Conservation (phyloP, 148 eudicot genomes). For the Bassia scoparia region DNA sequence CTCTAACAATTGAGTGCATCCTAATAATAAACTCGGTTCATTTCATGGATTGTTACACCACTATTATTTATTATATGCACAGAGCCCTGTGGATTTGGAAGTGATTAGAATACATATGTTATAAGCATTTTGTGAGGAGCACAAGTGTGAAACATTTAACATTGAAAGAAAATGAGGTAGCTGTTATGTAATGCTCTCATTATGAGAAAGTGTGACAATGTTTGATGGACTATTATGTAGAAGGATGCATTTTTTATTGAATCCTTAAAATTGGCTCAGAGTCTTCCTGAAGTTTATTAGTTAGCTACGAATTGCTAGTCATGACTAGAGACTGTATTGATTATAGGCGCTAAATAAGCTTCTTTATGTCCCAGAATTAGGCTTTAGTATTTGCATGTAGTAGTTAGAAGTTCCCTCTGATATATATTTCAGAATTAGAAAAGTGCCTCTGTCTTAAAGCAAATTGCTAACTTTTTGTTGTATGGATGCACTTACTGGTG, state of each 20-base stretch:
- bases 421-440: neutral
- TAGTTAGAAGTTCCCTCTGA: neutral
- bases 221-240: neutral
- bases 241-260: neutral
- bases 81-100: too few relatives aligned
- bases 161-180: neutral
- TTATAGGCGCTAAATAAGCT: neutral
- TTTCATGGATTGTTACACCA: too few relatives aligned
- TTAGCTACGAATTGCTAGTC: neutral
- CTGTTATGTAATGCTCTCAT: neutral
- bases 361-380: neutral
- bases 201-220: neutral
- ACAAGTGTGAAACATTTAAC: neutral
- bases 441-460: neutral
- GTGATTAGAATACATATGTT: too few relatives aligned
- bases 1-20: too few relatives aligned
- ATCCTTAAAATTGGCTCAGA: neutral
- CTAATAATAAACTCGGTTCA: too few relatives aligned
- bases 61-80: too few relatives aligned
- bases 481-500: slow-evolving; percentile 76
- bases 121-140: neutral
- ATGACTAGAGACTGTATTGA: neutral
- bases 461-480: slow-evolving; percentile 16
- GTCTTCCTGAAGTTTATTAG: neutral
- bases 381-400: neutral